phyloP scores from a whole-genome alignment of 352 stramenopile genomes.

The Phytophthora constricta region DNA sequence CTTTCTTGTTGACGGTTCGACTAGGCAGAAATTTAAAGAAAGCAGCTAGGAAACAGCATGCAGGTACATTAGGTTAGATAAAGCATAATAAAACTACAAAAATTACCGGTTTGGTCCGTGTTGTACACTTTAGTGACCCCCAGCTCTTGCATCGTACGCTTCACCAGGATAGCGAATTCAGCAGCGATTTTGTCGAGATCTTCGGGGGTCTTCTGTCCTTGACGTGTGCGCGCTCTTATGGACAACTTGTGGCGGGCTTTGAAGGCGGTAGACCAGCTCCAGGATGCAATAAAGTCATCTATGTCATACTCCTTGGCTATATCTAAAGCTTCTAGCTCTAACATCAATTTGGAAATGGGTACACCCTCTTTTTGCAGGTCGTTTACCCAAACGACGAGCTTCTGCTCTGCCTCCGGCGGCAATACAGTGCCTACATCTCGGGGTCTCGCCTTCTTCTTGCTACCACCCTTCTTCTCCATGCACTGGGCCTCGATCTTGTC shows the following conservation, averaged over 20 bases:
- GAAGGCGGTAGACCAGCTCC: not conserved
- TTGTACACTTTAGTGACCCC: slow-evolving; percentile 5
- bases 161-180: not conserved
- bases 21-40: slow-evolving; percentile 5
- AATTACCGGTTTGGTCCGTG: slow-evolving; percentile 18
- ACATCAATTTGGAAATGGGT: slow-evolving; percentile 2
- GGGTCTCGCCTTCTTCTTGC: slow-evolving; percentile 6
- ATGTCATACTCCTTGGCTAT: not conserved
- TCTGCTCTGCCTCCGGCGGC: not conserved
- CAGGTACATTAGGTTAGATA: too few species aligned
- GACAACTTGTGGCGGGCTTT: not conserved
- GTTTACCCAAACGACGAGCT: slow-evolving; percentile 12
- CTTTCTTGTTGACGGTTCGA: not conserved
- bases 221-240: not conserved
- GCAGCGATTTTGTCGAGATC: slow-evolving; percentile 4
- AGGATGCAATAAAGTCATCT: not conserved
- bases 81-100: too few species aligned
- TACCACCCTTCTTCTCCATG: not conserved
- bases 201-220: slow-evolving; percentile 5
- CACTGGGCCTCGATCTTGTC: not conserved
- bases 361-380: slow-evolving; percentile 12
- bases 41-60: too few species aligned
- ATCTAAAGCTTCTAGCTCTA: not conserved
- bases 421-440: not conserved
- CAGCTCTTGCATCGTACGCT: not conserved